A percentile compares a stretch with the other conserved stretches of the same genome.
phyloP scores from a whole-genome alignment of 75 land plant genomes.

The Pseudotsuga menziesii region DNA sequence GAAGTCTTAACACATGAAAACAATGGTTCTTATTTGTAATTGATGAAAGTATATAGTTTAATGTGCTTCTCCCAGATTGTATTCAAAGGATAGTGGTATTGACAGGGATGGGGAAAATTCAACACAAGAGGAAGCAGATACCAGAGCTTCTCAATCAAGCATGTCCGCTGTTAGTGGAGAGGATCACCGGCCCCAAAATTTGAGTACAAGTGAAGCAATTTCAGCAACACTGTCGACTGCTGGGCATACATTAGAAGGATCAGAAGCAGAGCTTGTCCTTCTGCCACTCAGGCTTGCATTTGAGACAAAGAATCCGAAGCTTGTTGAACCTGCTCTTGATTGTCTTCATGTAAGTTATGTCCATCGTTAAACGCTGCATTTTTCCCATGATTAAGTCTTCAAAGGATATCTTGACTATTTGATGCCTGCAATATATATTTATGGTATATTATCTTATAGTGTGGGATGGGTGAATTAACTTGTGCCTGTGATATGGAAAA shows the following conservation, averaged over 20 bases:
- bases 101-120: slow-evolving; percentile 9
- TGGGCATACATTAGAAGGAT: slow-evolving; percentile 68
- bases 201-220: slow-evolving; percentile 29
- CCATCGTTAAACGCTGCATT: neutral
- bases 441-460: neutral
- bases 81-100: slow-evolving; percentile 1
- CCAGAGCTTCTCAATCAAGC: slow-evolving; percentile 6
- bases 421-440: neutral
- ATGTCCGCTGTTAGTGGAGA: slow-evolving; percentile 4
- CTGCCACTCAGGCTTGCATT: slow-evolving; percentile 90
- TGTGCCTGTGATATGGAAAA: neutral
- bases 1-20: neutral
- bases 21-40: neutral
- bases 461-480: neutral
- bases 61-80: slow-evolving; percentile 3
- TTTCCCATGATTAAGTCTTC: neutral
- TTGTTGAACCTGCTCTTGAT: slow-evolving; percentile 89
- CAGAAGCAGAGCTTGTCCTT: slow-evolving; percentile 76
- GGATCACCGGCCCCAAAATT: slow-evolving; percentile 10
- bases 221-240: slow-evolving; percentile 60
- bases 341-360: slow-evolving; percentile 78
- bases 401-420: neutral
- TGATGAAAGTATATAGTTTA: neutral
- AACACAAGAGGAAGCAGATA: slow-evolving; percentile 5
- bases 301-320: slow-evolving; percentile 87